Base-by-base conservation (phyloP, 768 basidiomycete genomes). In the Crassisporium funariophilum region DNA sequence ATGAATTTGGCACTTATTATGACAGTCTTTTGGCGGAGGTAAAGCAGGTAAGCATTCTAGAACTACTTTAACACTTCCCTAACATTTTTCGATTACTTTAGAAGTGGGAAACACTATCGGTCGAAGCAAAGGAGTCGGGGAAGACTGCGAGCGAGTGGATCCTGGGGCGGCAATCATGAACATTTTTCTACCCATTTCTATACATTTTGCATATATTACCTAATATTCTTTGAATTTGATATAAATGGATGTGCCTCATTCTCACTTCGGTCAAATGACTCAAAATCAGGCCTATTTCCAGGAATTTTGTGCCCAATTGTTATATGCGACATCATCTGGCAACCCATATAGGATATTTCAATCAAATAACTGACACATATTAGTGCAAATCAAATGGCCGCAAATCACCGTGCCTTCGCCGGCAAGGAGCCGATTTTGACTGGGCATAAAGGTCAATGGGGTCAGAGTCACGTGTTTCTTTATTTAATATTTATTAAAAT, bases 1-100 rank as follows among this genome's bases (percentile, higher is more conserved):
- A 49, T 20, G 41, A 49, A 42, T 49, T 49, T 29, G 37, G 47
- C 25, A 43, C 35, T 16, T 49, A 42, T 49, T 49, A 49, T 49
- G 41, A 49, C 29, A 25, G 23, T 29, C 47, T 49, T 23, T 43
- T 41, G 15, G 35, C 41, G 22, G 47, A 49, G 21, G 47, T 15
- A 20, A 49, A 36, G 20, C 15, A 49, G 47, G 47, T 49, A 10
- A 49, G 47, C 23, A 44, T 42, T 43, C 19, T 38, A 13, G 20
- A 29, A n/a, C n/a, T 43, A 15, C 29, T 31, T 12, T 25, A 29
- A 35, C 25, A 16, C 31, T 20, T 35, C 15, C 36, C 33, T 44
- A 29, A 44, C 43, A 44, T 25, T 20, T 25, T 29, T 12, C n/a
- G n/a, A 44, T 35, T 11, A 12, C 22, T 24, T 35, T 33, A 44